Conservation (phyloP, 2,329 filamentous ascomycete genomes). For the Epichloe festucae region DNA sequence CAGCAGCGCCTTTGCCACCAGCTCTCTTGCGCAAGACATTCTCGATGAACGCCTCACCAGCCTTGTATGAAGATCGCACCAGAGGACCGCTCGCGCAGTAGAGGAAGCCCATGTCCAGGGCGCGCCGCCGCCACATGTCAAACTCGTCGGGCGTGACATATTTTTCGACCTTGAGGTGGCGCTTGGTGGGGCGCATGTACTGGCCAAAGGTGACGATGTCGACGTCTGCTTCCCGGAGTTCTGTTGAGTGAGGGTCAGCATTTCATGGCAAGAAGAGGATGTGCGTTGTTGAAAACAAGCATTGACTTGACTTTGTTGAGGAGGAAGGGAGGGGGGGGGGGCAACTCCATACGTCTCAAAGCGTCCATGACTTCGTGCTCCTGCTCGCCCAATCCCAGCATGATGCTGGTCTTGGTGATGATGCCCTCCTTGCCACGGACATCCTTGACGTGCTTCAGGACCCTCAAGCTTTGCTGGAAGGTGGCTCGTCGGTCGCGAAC, state of each 20-base stretch:
- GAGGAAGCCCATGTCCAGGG: constrained; percentile 88
- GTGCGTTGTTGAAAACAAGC: not conserved
- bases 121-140: constrained; percentile 79
- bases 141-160: constrained; percentile 89
- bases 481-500: constrained; percentile 83
- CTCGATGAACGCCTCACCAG: constrained; percentile 96
- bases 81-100: constrained; percentile 92
- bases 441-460: constrained; percentile 71
- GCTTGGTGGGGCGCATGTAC: constrained; percentile 98
- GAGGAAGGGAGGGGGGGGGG: no score
- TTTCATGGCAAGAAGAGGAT: no score
- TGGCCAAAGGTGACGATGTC: constrained; percentile 99
- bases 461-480: constrained; percentile 72
- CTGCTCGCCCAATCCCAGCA: constrained; percentile 89
- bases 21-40: constrained; percentile 84
- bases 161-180: constrained; percentile 92
- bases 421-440: constrained; percentile 53
- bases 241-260: constrained; percentile 22
- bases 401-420: constrained; percentile 98
- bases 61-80: constrained; percentile 93
- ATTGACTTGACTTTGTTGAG: no score
- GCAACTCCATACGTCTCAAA: constrained; percentile 42
- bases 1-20: constrained; percentile 24
- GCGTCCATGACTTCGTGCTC: constrained; percentile 76
- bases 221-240: constrained; percentile 67